These are phyloP conservation scores for Eucalyptus tenuipes DNA, from an alignment of 345 rosid species.

Conservation along the genomic window DNA sequence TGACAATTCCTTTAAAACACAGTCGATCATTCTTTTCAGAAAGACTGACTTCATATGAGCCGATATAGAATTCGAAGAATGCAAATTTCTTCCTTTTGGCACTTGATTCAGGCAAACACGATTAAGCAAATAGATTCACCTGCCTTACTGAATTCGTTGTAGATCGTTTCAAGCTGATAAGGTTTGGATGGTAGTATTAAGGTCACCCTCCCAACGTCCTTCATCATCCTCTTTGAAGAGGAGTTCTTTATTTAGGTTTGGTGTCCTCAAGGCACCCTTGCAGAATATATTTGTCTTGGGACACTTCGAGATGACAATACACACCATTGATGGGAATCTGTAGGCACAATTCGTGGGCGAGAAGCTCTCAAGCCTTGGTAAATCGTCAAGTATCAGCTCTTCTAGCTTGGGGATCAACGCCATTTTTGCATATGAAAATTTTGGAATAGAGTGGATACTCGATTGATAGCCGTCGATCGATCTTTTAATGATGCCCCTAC, in stretches of 20 bases:
- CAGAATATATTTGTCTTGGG: background rate
- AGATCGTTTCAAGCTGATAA: fast-evolving
- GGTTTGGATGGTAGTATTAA: background rate
- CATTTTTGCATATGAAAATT: too few species aligned
- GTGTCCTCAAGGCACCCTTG: background rate
- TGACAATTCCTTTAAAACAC: background rate
- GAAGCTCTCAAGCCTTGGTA: too few species aligned
- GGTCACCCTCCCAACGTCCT: fast-evolving
- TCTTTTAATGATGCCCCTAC: too few species aligned
- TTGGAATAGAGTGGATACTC: too few species aligned
- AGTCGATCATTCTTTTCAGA: too few species aligned
- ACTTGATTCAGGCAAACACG: fast-evolving
- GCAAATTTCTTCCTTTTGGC: background rate
- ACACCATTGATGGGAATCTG: fast-evolving
- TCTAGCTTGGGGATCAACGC: fast-evolving
- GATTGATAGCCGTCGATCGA: too few species aligned
- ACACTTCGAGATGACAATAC: fast-evolving
- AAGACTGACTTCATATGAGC: fast-evolving
- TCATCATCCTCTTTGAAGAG: fast-evolving
- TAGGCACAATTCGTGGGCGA: fast-evolving
- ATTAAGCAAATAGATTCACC: fast-evolving
- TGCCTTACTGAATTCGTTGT: fast-evolving
- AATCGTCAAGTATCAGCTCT: fast-evolving
- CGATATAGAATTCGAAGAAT: background rate
- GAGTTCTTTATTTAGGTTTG: fast-evolving